Evolutionary conservation across 2,329 filamentous ascomycete genomes (phyloP), one percentile per base, ranked within the genome.

Genomic region (Aureobasidium sp.): DNA sequence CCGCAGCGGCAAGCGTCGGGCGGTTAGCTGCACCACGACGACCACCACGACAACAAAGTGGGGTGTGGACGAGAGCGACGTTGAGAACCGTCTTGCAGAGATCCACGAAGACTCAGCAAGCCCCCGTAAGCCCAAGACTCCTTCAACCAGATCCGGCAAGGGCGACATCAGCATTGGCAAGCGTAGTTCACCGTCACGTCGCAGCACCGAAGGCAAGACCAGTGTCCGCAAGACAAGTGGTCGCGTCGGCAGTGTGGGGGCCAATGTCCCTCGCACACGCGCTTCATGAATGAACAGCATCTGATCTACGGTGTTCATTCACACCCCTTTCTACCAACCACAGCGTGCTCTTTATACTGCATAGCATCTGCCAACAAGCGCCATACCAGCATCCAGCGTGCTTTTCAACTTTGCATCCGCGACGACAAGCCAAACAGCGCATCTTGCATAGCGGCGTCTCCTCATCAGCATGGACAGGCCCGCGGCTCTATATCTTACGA

Each of bases 1-100:
- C 37, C 83, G 77, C 63, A 81, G 79, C 68, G 84, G 86, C 62
- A 88, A 86, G 76, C 76, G 80, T 60, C 82, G 90, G 52, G 89
- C 90, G 0, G 83, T 89, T 62, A 91, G 88, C 73, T 89, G 91
- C 73, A 87, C 85, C 4, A 87, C 86, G 3, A 89, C 86, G 3
- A 86, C 88, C 13, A 89, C 88, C 0, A 86, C 87, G 3, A 86
- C 77, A 11, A 76, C 73, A 29, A 73, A 73, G 63, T 74, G 72
- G 72, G 72, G 74, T 55, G 69, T 65, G 66, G 78, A 79, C 62
- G 75, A 72, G 58, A 79, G 76, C 64, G 79, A 80, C 59, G 69
- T 72, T 15, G 78, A 81, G 69, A 80, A 80, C 50, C 69, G 66
- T 37, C 70, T 68, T 48, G 69, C 47, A 57, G 61, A 50, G 59